A percentile compares a stretch with the other conserved stretches of the same genome.
Evolutionary conservation across 108 stramenopile genomes (phyloP).

Genomic region (Fistulifera pelliculosa): DNA sequence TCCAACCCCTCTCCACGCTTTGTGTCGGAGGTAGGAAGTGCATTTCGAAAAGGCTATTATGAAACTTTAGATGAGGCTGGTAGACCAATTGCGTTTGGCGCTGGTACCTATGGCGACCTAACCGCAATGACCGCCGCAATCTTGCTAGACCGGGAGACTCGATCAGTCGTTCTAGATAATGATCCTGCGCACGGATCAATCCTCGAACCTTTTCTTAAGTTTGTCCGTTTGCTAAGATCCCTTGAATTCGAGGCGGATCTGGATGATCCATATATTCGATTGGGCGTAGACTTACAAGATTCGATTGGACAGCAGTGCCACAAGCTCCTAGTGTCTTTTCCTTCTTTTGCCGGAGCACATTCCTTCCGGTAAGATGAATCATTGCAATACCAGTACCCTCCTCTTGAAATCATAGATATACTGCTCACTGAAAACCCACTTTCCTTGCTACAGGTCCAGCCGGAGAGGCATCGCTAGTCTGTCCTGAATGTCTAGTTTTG

Average conservation of each 20-base stretch:
- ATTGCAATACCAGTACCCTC: slow-evolving; percentile 16
- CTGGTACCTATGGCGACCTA: slow-evolving; percentile 30
- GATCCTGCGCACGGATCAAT: slow-evolving; percentile 23
- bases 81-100: slow-evolving; percentile 18
- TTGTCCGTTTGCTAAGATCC: slow-evolving; percentile 24
- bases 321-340: slow-evolving; percentile 37
- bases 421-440: no score
- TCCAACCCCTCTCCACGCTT: slow-evolving; percentile 58
- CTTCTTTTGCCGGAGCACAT: slow-evolving; percentile 37
- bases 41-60: slow-evolving; percentile 48
- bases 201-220: slow-evolving; percentile 36
- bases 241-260: background rate
- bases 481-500: no score
- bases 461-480: no score
- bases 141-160: slow-evolving; percentile 29
- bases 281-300: slow-evolving; percentile 8
- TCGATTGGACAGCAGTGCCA: slow-evolving; percentile 36
- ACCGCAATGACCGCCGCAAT: slow-evolving; percentile 33
- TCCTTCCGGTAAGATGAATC: background rate
- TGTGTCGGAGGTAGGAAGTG: slow-evolving; percentile 18
- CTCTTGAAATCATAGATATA: background rate
- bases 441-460: no score
- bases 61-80: slow-evolving; percentile 11
- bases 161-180: slow-evolving; percentile 16
- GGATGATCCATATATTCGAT: background rate